Base-by-base conservation (phyloP, 1,284 basidiomycete species). In the Sphagnurus paluster region DNA sequence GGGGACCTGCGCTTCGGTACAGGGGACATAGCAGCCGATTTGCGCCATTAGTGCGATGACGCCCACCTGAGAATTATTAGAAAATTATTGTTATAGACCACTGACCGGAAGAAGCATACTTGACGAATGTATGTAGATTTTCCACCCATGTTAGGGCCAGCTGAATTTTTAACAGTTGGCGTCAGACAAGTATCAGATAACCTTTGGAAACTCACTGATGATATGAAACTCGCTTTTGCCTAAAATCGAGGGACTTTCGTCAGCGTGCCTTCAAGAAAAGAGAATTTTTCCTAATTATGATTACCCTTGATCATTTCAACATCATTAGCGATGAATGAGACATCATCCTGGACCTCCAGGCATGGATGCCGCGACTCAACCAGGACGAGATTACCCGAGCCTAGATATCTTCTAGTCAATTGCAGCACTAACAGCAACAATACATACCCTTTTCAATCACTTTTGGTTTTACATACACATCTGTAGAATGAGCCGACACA, bases 1-100 rank as follows among this genome's bases (percentile, higher is more conserved):
- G 0, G 96, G 97, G 9, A 99, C 60, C 34, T 78, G 75, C 0
- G 96, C 97, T 55, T 86, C 78, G 17, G 83, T 78, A 52, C 93
- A 96, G 2, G 97, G 96, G 0, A 99, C 96, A 61, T 93, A 99
- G 60, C 90, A 95, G 11, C 97, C 96, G 0, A 88, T 81, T 66
- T 98, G 96, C 0, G 94, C 93, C 89, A 99, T 93, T 8, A 99
- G 79, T 2, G 90, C 90, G 51, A 98, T 93, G 19, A 97, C 92
- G 5, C 95, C 96, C 26, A 91, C 84, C 81, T 93, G 17, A 49
- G 47, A 50, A 52, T 40, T 46, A 38, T 33, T 36, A 17, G 26
- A 26, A 21, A 20, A 19, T 23, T 19, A 24, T 11, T 25, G 10
- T 16, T n/a, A 24, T 4, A 11, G 35, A 49, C 37, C 16, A 35